A percentile compares a stretch with the other conserved stretches of the same genome.
These are phyloP conservation scores for Torulaspora indica DNA, from an alignment of 805 yeast genomes.

Conservation along the genomic window DNA sequence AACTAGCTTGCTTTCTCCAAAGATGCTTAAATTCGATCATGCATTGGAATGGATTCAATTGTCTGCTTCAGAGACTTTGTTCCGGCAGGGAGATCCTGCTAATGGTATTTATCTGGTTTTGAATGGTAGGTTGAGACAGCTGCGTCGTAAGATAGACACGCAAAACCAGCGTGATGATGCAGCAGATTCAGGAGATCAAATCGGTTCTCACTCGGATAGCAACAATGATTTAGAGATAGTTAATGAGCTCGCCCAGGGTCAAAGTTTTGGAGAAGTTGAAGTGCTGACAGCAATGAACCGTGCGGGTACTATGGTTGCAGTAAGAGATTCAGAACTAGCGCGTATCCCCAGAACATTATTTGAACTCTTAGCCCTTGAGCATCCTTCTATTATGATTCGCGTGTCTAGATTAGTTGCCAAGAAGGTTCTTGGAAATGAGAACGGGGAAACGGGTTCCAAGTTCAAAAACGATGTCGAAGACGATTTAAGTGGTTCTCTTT, in stretches of 20 bases:
- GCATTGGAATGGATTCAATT: conserved; percentile 94
- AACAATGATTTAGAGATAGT: conserved; percentile 35
- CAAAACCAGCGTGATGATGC: conserved; percentile 23
- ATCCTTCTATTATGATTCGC: conserved; percentile 87
- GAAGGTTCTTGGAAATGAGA: conserved; percentile 34
- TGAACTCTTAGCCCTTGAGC: conserved; percentile 74
- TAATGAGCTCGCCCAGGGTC: conserved; percentile 90
- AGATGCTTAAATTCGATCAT: conserved; percentile 72
- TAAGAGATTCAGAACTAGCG: conserved; percentile 90
- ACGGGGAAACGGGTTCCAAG: conserved; percentile 14
- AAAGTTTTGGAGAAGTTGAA: conserved; percentile 91
- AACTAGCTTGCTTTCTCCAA: conserved; percentile 59
- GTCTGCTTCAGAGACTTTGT: conserved; percentile 77
- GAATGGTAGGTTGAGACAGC: conserved; percentile 80
- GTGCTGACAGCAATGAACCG: conserved; percentile 77
- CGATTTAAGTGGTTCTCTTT: conserved; percentile 34
- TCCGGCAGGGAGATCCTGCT: conserved; percentile 78
- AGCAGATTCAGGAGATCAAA: conserved; percentile 18
- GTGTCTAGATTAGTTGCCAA: conserved; percentile 83
- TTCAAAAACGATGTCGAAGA: conserved; percentile 19
- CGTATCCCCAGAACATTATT: conserved; percentile 87
- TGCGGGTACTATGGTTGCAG: conserved; percentile 68
- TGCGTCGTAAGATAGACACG: conserved; percentile 25
- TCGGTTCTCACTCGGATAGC: conserved; percentile 9
- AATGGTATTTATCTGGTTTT: conserved; percentile 86